These are phyloP conservation scores for Pestalotiopsis sp. DNA, from an alignment of 2,329 filamentous ascomycete genomes.

Conservation along the genomic window DNA sequence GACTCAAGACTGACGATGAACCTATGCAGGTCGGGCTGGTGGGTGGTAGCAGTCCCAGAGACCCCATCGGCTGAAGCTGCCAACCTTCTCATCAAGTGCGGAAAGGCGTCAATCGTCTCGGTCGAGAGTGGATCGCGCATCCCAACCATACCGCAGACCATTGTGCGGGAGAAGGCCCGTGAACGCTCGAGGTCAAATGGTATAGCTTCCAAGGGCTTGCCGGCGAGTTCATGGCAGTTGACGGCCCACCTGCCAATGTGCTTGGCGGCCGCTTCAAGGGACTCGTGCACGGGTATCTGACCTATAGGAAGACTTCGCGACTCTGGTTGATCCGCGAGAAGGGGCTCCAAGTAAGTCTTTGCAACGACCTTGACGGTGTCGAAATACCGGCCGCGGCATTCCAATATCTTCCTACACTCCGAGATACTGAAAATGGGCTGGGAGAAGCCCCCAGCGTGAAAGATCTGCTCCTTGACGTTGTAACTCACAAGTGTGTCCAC, in stretches of 20 bases:
- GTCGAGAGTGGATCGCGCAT: neutral
- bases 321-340: neutral
- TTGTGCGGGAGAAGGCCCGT: neutral
- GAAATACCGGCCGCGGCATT: neutral
- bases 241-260: neutral
- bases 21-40: neutral
- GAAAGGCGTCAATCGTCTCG: neutral
- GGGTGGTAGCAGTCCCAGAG: too few relatives aligned
- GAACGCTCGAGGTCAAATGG: neutral
- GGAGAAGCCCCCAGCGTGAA: neutral
- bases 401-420: neutral
- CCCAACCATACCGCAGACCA: neutral
- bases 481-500: neutral
- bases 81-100: neutral
- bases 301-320: neutral
- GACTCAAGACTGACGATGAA: neutral
- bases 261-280: neutral
- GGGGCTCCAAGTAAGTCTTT: neutral
- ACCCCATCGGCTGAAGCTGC: neutral
- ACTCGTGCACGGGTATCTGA: neutral
- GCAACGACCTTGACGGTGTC: neutral
- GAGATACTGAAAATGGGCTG: neutral
- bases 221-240: neutral
- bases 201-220: neutral
- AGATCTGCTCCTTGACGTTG: neutral